Evolutionary conservation across 345 rosid genomes (phyloP).

Genomic region (Balakata baccata): DNA sequence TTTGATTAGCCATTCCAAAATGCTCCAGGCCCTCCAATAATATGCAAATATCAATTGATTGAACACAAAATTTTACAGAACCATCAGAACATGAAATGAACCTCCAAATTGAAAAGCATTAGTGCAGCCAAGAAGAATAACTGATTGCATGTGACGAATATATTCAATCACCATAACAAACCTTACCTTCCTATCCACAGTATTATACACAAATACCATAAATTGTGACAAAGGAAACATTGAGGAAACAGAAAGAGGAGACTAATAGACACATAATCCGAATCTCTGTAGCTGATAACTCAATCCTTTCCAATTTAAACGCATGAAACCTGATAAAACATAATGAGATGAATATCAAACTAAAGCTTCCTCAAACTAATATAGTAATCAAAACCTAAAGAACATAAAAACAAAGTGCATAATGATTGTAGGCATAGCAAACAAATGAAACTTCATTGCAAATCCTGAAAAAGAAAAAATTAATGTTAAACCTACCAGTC

Average conservation of each 20-base stretch:
- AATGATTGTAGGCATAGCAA: not conserved
- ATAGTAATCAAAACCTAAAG: not conserved
- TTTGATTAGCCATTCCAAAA: not conserved
- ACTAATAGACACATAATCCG: not conserved
- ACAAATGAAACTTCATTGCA: not conserved
- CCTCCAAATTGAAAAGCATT: not conserved
- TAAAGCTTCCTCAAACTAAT: not conserved
- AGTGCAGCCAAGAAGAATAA: not conserved
- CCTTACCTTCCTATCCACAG: not conserved
- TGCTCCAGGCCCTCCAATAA: not conserved
- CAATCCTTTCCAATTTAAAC: not conserved
- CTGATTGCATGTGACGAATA: not conserved
- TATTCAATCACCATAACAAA: not conserved
- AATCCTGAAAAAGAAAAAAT: not conserved
- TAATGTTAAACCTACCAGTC: constrained; percentile 65
- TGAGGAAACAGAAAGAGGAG: no score
- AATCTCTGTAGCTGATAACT: not conserved
- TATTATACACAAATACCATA: not conserved
- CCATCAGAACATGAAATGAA: not conserved
- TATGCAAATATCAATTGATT: not conserved
- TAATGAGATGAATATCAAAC: not conserved
- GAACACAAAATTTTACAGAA: not conserved
- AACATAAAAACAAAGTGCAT: not conserved
- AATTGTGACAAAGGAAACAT: not conserved
- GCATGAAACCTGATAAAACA: not conserved